Evolutionary conservation across 2,329 filamentous ascomycete species (phyloP), one percentile per base, ranked within the genome.

Genomic region (Colletotrichum cereale): DNA sequence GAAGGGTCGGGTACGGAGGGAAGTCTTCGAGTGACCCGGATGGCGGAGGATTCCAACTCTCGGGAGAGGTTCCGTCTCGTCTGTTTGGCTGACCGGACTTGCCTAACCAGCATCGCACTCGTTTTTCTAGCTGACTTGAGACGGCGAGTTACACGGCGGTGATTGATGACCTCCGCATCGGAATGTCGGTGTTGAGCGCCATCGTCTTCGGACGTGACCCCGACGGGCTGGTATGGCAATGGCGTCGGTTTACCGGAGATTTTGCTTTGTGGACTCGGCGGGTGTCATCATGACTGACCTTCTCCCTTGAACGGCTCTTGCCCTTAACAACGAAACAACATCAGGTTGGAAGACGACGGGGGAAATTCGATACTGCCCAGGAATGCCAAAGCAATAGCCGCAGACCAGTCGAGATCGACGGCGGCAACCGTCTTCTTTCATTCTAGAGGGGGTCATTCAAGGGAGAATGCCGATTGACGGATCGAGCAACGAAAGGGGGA

Each of bases 401-500:
- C 34, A 58, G 34, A 14, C 42, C 16, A 36, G 47, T 70, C 29
- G 26, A 11, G 62, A 61, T 66, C 52, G 38, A 56, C 14, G 18
- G n/a, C 21, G 12, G 36, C 48, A 48, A 31, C 21, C 24, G 40
- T 66, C 29, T 8, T 36, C 31, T 31, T 18, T 38, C 24, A 48
- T 48, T 21, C 67, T 57, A 40, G 36, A 38, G 42, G 50, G 40
- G 29, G 52, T 11, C 42, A 53, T 67, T 31, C 64, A 63, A 71
- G 65, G 58, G 58, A 67, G 62, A 8, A 26, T 14, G n/a, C n/a
- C 24, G 42, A 36, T 29, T 56, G 31, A 18, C n/a, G 50, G 38
- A 60, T 42, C 40, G 34, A 38, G 48, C 29, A 12, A 60, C 42
- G 31, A 48, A n/a, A 8, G 31, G 24, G 42, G 26, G 47, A 18